These are phyloP conservation scores for Oryza glumipatula DNA, from an alignment of 176 grass and related monocot genomes.

Conservation along the genomic window DNA sequence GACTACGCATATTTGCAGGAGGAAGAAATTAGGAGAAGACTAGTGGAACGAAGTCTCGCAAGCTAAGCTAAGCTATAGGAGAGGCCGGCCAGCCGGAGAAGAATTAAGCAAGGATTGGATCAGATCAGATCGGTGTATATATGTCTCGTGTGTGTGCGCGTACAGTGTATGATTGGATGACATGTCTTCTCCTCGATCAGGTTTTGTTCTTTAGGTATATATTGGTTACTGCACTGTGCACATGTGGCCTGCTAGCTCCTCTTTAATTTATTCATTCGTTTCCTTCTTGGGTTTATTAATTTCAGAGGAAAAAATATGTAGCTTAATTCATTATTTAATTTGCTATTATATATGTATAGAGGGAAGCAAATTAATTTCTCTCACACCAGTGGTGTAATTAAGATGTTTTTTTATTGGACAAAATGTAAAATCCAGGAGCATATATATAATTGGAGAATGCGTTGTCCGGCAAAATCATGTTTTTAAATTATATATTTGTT, in stretches of 20 bases:
- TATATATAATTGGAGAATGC: neutral
- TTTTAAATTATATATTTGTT: slow-evolving; percentile 29
- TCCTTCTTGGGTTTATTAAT: slow-evolving; percentile 19
- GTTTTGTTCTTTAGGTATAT: slow-evolving; percentile 29
- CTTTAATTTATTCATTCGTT: slow-evolving; percentile 22
- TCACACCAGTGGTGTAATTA: neutral
- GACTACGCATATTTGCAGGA: neutral
- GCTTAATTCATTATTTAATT: neutral
- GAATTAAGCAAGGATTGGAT: neutral
- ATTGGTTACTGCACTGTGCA: slow-evolving; percentile 26
- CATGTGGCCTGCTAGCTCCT: neutral
- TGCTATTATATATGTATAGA: neutral
- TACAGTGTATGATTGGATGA: slow-evolving; percentile 29
- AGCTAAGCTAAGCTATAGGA: neutral
- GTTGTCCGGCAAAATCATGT: slow-evolving; percentile 7
- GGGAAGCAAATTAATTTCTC: slow-evolving; percentile 17
- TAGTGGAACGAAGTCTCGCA: neutral
- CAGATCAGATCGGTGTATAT: neutral
- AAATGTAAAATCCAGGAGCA: neutral
- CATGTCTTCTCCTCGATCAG: slow-evolving; percentile 15
- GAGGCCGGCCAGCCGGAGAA: neutral
- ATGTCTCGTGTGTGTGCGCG: neutral
- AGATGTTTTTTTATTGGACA: neutral
- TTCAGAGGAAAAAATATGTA: neutral
- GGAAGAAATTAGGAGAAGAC: neutral